Base-by-base conservation (phyloP, 306 rosid species). In the Castanea mollissima region DNA sequence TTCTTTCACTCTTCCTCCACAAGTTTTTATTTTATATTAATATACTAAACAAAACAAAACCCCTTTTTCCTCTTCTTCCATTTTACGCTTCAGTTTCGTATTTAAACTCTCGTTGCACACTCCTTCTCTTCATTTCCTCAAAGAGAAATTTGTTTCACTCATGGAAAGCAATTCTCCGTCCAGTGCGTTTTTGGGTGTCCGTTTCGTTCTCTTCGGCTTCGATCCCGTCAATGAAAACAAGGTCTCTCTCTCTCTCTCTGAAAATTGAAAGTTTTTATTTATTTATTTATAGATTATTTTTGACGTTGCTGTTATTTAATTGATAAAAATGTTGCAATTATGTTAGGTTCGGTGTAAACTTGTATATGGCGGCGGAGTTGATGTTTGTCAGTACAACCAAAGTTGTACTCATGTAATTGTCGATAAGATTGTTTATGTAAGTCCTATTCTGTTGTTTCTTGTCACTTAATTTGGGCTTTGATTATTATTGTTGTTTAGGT, bases 341-440 rank as follows among this genome's bases (percentile, higher is more conserved):
- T 15, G 81, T 21, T 46, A 95, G 99, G 84, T 91, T 73, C 97
- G 94, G 51, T 82, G 81, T 57, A 92, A 85, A 91, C 94, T 95
- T 60, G 83, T 90, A 5, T 79, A 85, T 23, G 91, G 97, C 74
- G 97, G 96, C 21, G 99, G 94, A 56, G 87, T 86, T 29, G 98
- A 95, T 52, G 91, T 41, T 15, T 92, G 91, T 56, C 84, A 78
- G 81, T 90, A 90, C 82, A 73, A 79, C 78, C 84, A 57, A 23
- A 85, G 69, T 69, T 95, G 97, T 79, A 86, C 96, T 59, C 99
- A 95, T 83, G 90, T 93, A 14, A 83, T 95, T 69, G 94, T 93
- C 35, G 92, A 88, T 68, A 89, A 87, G 56, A 81, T 90, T 82
- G 78, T 79, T 58, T 83, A 85, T 86, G 98, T 93, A 83, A 74